Conservation (phyloP, 2,329 filamentous ascomycete species). For the Xylariomycetidae sp. region DNA sequence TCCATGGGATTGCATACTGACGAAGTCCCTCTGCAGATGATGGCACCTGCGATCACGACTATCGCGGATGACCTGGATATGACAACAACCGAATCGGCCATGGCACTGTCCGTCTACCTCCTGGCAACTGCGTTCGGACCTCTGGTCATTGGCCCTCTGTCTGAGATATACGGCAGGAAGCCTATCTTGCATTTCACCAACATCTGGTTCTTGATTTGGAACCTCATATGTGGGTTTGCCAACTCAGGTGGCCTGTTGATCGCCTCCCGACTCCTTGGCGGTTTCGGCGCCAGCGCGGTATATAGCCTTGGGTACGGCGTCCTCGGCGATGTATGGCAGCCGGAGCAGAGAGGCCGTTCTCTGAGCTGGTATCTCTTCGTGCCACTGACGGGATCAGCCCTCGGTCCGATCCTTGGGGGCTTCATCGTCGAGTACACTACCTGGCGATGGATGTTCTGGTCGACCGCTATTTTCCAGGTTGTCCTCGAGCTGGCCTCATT, state of each 20-base stretch:
- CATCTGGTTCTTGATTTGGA: constrained; percentile 44
- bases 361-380: constrained; percentile 32
- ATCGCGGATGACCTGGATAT: neutral
- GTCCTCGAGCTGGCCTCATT: constrained; percentile 29
- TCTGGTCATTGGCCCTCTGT: constrained; percentile 35
- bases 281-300: constrained; percentile 40
- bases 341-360: constrained; percentile 38
- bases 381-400: constrained; percentile 32
- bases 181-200: constrained; percentile 37
- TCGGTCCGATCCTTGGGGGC: constrained; percentile 30
- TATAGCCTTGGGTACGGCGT: constrained; percentile 41
- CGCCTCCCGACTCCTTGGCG: constrained; percentile 39
- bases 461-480: constrained; percentile 35
- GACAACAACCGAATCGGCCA: constrained; percentile 30
- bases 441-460: constrained; percentile 43
- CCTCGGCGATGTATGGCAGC: constrained; percentile 39
- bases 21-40: neutral
- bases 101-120: constrained; percentile 40
- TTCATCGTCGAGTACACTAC: constrained; percentile 29
- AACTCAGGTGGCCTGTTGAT: constrained; percentile 34
- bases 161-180: constrained; percentile 42
- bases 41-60: neutral
- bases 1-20: no score
- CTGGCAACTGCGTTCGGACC: constrained; percentile 36
- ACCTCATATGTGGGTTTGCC: constrained; percentile 38